Percentiles rank a stretch among this genome's conserved stretches.
phyloP scores from a whole-genome alignment of 164 flowering plant species.

The Paratinospora sagittata region DNA sequence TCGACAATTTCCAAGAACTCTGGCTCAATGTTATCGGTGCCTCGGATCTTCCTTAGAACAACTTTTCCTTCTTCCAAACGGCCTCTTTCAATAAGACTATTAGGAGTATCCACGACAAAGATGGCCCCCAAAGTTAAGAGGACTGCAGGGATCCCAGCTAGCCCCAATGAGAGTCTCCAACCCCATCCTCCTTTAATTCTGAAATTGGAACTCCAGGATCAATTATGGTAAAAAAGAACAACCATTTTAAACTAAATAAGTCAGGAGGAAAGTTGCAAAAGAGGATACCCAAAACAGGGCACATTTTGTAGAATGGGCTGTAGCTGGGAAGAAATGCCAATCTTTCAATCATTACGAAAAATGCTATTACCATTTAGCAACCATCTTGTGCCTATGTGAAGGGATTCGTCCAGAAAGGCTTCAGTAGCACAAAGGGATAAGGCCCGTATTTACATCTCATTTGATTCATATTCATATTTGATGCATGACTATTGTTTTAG shows the following conservation, averaged over 20 bases:
- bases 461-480: no score
- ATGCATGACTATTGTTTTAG: no score
- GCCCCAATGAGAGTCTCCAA: constrained; percentile 84
- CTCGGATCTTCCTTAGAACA: constrained; percentile 68
- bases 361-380: no score
- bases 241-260: neutral
- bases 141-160: constrained; percentile 78
- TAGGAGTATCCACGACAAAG: constrained; percentile 82
- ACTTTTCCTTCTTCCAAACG: constrained; percentile 65
- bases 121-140: constrained; percentile 70
- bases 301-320: no score
- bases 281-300: no score
- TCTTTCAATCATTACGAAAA: no score
- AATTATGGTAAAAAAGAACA: neutral
- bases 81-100: constrained; percentile 89
- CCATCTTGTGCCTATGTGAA: no score
- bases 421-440: no score
- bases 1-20: constrained; percentile 76
- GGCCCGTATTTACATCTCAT: no score
- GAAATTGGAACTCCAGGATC: constrained; percentile 1
- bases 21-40: constrained; percentile 72
- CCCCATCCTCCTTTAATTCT: constrained; percentile 88
- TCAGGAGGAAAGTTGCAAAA: neutral
- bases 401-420: no score
- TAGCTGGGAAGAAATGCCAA: no score